A percentile compares a stretch with the other conserved stretches of the same genome.
Evolutionary conservation across 2,329 filamentous ascomycete genomes (phyloP).

Genomic region (Calonectria pauciramosa): DNA sequence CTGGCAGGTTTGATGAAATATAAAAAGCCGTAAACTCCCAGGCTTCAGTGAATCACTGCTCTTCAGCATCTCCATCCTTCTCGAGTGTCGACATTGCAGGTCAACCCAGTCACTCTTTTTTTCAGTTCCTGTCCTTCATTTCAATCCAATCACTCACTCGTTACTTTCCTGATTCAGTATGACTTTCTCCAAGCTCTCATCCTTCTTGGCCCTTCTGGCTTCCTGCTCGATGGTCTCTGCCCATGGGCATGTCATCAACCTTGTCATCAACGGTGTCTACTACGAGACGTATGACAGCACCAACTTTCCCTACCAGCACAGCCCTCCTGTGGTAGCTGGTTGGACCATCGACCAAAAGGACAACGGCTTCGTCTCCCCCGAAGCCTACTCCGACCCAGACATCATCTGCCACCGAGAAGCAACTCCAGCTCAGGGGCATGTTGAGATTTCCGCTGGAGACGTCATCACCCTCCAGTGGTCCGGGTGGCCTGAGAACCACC

Average conservation of each 20-base stretch:
- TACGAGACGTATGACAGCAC: slow-evolving; percentile 57
- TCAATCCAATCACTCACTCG: background rate
- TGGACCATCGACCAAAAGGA: slow-evolving; percentile 59
- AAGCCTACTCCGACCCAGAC: slow-evolving; percentile 55
- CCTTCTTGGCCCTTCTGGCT: slow-evolving; percentile 23
- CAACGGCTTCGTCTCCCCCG: slow-evolving; percentile 64
- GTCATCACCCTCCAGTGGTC: slow-evolving; percentile 63
- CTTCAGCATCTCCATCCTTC: slow-evolving; percentile 1
- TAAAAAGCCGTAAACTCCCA: slow-evolving; percentile 25
- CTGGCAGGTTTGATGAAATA: slow-evolving; percentile 4
- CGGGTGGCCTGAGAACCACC: slow-evolving; percentile 63
- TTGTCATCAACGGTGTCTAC: slow-evolving; percentile 59
- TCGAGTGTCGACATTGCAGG: background rate
- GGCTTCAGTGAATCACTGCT: background rate
- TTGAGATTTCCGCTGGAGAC: slow-evolving; percentile 60
- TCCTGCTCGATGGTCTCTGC: slow-evolving; percentile 41
- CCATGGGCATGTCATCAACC: slow-evolving; percentile 58
- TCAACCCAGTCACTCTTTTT: slow-evolving; percentile 27
- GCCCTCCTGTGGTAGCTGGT: slow-evolving; percentile 53
- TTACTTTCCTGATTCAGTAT: slow-evolving; percentile 21
- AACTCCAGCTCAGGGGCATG: slow-evolving; percentile 55
- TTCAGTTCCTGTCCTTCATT: slow-evolving; percentile 7
- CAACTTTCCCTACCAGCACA: slow-evolving; percentile 51
- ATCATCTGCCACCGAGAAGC: slow-evolving; percentile 64
- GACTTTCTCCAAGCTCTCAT: slow-evolving; percentile 14